Conservation (phyloP, 208 protist genomes). For the Wallacemonas sp. region DNA sequence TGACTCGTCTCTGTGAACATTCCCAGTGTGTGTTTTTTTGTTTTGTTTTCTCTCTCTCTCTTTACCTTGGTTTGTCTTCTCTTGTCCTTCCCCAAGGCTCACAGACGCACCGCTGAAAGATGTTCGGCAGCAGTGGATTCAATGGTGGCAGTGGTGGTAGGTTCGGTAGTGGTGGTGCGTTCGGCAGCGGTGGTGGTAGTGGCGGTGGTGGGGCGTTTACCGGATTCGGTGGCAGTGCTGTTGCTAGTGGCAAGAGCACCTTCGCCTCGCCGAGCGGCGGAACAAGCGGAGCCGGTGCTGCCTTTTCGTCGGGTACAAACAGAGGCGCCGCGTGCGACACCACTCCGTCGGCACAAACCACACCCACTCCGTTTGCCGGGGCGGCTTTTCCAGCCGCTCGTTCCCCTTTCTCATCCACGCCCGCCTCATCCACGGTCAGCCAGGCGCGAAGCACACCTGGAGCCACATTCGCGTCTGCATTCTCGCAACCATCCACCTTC, state of each 20-base stretch:
- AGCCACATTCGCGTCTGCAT: too few species aligned
- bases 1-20: too few species aligned
- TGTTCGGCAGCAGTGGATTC: too few species aligned
- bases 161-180: too few species aligned
- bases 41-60: constrained; percentile 4
- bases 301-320: not conserved
- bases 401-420: not conserved
- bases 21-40: too few species aligned
- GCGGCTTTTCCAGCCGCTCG: constrained; percentile 13
- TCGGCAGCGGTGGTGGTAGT: not conserved
- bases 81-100: too few species aligned
- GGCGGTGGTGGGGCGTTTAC: not conserved
- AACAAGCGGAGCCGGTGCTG: not conserved
- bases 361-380: not conserved
- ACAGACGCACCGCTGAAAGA: too few species aligned
- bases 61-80: constrained; percentile 2
- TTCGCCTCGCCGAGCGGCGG: not conserved
- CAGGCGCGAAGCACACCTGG: too few species aligned
- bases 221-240: too few species aligned
- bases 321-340: not conserved
- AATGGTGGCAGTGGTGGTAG: too few species aligned
- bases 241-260: not conserved
- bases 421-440: too few species aligned
- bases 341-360: not conserved
- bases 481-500: too few species aligned